These are phyloP conservation scores for Beauveria caledonica DNA, from an alignment of 2,329 filamentous ascomycete genomes.

Conservation along the genomic window DNA sequence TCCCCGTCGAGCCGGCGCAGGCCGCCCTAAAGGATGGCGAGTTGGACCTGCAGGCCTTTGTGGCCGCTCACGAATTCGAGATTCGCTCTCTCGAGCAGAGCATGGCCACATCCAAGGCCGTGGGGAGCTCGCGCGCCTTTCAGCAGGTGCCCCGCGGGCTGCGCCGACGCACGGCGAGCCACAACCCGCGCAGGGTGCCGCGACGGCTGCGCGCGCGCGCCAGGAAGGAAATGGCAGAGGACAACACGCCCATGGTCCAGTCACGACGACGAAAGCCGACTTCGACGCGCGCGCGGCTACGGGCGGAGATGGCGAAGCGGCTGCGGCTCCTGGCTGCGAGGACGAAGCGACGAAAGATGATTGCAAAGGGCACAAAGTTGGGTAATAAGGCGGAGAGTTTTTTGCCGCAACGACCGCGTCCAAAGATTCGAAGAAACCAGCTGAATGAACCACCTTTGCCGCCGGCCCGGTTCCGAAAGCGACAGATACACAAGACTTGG, in stretches of 20 bases:
- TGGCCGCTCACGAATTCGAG: conserved; percentile 80
- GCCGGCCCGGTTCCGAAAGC: conserved; percentile 67
- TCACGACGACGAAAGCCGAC: conserved; percentile 52
- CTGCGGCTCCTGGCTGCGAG: conserved; percentile 55
- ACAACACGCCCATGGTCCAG: conserved; percentile 80
- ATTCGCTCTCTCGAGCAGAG: conserved; percentile 77
- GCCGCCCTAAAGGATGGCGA: conserved; percentile 60
- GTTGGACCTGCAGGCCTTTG: conserved; percentile 75
- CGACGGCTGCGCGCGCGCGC: conserved; percentile 65
- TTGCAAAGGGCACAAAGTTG: conserved; percentile 16
- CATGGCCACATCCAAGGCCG: conserved; percentile 64
- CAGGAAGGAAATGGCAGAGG: conserved; percentile 67
- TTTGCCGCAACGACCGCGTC: conserved; percentile 31
- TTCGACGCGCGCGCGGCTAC: conserved; percentile 50
- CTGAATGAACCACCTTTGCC: conserved; percentile 52
- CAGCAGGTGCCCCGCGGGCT: conserved; percentile 82
- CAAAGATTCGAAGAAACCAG: conserved; percentile 62
- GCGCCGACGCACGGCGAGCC: conserved; percentile 81
- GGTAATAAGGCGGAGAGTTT: conserved; percentile 12
- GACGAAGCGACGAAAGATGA: conserved; percentile 29
- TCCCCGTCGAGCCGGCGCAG: conserved; percentile 42
- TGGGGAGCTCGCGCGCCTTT: conserved; percentile 64
- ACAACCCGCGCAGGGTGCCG: conserved; percentile 88
- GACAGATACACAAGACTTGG: conserved; percentile 86
- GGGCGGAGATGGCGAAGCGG: conserved; percentile 68